Percentiles rank a stretch among this genome's conserved stretches.
Evolutionary conservation across 768 basidiomycete genomes (phyloP).

Genomic region (Mrakia hoshinonis): DNA sequence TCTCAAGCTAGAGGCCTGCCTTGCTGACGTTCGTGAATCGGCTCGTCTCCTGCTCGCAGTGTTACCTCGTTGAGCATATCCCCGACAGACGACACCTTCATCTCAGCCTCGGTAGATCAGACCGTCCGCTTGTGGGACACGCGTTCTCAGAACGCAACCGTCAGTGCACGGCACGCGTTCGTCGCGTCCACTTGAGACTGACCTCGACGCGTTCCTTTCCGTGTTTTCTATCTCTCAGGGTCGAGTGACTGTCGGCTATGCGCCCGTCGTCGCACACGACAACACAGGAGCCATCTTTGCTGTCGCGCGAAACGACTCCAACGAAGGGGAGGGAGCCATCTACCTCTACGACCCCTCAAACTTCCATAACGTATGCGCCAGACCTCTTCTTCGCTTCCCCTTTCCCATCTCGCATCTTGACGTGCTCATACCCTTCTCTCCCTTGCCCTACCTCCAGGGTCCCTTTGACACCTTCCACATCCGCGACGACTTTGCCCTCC

Average conservation of each 20-base stretch:
- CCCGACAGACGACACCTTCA: slow-evolving; percentile 87
- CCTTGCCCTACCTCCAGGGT: slow-evolving; percentile 41
- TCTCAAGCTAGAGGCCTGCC: too few relatives aligned
- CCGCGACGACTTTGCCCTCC: slow-evolving; percentile 59
- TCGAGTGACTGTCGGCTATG: slow-evolving; percentile 60
- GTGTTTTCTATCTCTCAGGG: slow-evolving; percentile 43
- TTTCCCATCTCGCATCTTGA: neutral
- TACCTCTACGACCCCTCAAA: slow-evolving; percentile 76
- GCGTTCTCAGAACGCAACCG: slow-evolving; percentile 62
- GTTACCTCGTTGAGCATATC: slow-evolving; percentile 87
- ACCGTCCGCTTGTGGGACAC: slow-evolving; percentile 96
- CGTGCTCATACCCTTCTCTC: neutral
- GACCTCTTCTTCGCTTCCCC: neutral
- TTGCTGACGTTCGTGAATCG: neutral
- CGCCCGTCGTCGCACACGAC: slow-evolving; percentile 77
- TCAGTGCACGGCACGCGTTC: slow-evolving; percentile 32
- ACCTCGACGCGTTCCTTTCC: neutral
- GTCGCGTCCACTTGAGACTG: neutral
- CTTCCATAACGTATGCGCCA: slow-evolving; percentile 51
- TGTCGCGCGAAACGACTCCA: slow-evolving; percentile 41
- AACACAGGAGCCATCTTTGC: slow-evolving; percentile 74
- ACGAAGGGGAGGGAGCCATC: slow-evolving; percentile 46
- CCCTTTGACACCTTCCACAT: slow-evolving; percentile 79
- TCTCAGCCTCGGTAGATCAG: slow-evolving; percentile 87
- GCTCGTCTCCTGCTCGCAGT: slow-evolving; percentile 37